Percentiles rank a stretch among this genome's conserved stretches.
Conservation (phyloP, 2,329 filamentous ascomycete genomes). For the Aureobasidium sp. region DNA sequence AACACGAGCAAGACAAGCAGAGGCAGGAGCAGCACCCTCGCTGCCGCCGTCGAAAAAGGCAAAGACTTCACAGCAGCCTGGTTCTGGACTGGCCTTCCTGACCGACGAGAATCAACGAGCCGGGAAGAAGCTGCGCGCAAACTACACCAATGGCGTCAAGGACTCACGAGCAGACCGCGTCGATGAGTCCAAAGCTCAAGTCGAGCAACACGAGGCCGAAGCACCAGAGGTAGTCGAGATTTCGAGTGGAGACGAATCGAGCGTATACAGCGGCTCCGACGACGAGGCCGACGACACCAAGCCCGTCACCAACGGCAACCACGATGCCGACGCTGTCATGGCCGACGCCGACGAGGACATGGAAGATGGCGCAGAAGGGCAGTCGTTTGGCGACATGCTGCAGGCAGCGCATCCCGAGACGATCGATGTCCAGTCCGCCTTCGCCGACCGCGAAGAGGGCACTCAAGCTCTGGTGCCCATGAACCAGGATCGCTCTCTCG, state of each 20-base stretch:
- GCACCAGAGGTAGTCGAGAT: conserved; percentile 40
- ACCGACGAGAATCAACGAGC: conserved; percentile 28
- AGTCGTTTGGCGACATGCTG: conserved; percentile 82
- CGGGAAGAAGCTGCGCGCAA: conserved; percentile 34
- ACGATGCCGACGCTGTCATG: conserved; percentile 18
- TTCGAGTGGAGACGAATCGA: conserved; percentile 35
- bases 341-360: conserved; percentile 24
- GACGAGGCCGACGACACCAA: conserved; percentile 23
- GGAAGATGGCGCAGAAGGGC: conserved; percentile 39
- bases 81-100: conserved; percentile 26
- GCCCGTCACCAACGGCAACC: not conserved
- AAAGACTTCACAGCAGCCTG: conserved; percentile 28
- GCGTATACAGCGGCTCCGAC: conserved; percentile 27
- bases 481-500: conserved; percentile 41
- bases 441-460: conserved; percentile 35
- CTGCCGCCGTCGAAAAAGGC: conserved; percentile 25
- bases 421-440: conserved; percentile 63
- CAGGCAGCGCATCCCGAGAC: conserved; percentile 59
- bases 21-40: conserved; percentile 22
- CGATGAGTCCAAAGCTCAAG: conserved; percentile 49
- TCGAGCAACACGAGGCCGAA: conserved; percentile 41
- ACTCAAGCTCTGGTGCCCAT: conserved; percentile 37
- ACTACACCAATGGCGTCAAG: conserved; percentile 46
- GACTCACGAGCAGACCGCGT: conserved; percentile 44
- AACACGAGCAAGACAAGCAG: conserved; percentile 22